Evolutionary conservation across 2,329 filamentous ascomycete species (phyloP), one percentile per base, ranked within the genome.

Genomic region (Colletotrichum tropicicola): DNA sequence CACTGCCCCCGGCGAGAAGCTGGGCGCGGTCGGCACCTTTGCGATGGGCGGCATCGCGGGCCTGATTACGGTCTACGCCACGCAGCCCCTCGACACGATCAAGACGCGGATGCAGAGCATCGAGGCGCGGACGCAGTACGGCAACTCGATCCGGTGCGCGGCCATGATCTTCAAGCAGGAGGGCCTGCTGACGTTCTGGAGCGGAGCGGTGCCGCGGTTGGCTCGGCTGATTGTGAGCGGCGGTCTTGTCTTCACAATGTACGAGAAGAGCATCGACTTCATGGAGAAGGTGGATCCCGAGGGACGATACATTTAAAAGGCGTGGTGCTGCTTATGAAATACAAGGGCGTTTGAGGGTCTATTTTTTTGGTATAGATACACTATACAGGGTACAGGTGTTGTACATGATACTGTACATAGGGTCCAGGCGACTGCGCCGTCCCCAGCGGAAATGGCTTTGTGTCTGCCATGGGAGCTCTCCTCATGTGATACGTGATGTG

Each of bases 101-200:
- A 99, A 99, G 87, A 99, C 96, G 69, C 81, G 93, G 67, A 99
- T 99, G 96, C 96, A 99, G 86, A 97, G 93, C 70, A 91, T 98
- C 66, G 93, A 98, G 77, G 93, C 95, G 32, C 87, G 87, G 67
- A 83, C 80, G 44, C 80, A 91, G 66, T 99, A 99, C 75, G 94
- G 92, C 75, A 98, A 97, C 79, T 96, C 91, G 71, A 86, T 97
- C 69, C 87, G 89, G 49, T 99, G 96, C 77, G 94, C 92, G 0
- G 84, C 87, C 10, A 85, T 90, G 73, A 97, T 99, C 69, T 91
- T 96, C 77, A 92, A 89, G 79, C 89, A 98, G 56, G 96, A 99
- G 79, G 95, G 96, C 2, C 59, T 98, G 12, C 76, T 95, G 41
- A 97, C 94, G 1, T 92, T 98, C 69, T 99, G 96, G 96, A 95